phyloP scores from a whole-genome alignment of 2,329 filamentous ascomycete species.

The Cordyceps militaris region DNA sequence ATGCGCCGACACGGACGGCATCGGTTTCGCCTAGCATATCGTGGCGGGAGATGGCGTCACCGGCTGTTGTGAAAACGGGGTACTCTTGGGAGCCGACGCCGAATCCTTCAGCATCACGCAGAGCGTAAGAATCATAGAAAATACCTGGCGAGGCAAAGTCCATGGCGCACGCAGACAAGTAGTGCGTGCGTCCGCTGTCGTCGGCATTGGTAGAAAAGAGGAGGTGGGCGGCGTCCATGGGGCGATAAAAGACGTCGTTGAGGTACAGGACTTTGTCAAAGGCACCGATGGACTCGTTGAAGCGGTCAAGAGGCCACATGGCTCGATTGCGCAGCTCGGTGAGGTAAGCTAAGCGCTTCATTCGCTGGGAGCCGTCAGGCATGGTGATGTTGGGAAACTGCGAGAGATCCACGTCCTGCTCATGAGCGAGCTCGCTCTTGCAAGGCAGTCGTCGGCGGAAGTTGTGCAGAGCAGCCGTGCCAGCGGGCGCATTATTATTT shows the following conservation, averaged over 20 bases:
- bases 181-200: constrained; percentile 44
- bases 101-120: constrained; percentile 58
- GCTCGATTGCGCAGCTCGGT: constrained; percentile 67
- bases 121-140: constrained; percentile 70
- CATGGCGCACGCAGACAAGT: constrained; percentile 62
- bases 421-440: constrained; percentile 48
- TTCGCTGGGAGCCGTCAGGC: constrained; percentile 53
- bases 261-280: constrained; percentile 56
- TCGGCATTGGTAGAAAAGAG: constrained; percentile 56
- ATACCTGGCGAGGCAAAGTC: constrained; percentile 56
- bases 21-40: constrained; percentile 56
- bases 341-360: constrained; percentile 68
- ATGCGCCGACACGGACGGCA: constrained; percentile 63
- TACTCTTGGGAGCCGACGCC: constrained; percentile 58
- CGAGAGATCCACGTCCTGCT: constrained; percentile 50
- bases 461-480: constrained; percentile 44
- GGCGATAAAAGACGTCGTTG: constrained; percentile 56
- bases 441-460: constrained; percentile 43
- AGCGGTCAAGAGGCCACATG: constrained; percentile 52
- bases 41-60: constrained; percentile 46
- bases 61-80: constrained; percentile 55
- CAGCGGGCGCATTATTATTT: constrained; percentile 55
- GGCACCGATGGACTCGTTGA: constrained; percentile 29
- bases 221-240: constrained; percentile 46
- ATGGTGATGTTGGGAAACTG: constrained; percentile 52